Evolutionary conservation across 768 basidiomycete species (phyloP).

Genomic region (Suillus americanus): DNA sequence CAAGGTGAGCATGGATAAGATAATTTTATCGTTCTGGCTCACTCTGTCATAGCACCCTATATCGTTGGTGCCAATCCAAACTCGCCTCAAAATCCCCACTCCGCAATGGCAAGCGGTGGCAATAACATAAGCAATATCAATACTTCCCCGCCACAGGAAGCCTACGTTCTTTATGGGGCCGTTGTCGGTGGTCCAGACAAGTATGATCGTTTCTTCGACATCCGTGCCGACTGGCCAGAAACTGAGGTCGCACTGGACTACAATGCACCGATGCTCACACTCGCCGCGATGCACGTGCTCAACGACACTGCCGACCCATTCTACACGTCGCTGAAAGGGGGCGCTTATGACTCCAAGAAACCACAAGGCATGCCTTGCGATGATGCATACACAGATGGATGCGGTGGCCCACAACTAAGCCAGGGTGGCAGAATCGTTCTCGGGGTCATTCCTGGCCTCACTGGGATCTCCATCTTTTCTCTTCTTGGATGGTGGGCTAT

Average conservation of each 20-base stretch:
- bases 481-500: conserved; percentile 37
- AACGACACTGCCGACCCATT: conserved; percentile 72
- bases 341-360: conserved; percentile 58
- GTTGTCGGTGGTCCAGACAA: conserved; percentile 85
- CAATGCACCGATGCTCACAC: conserved; percentile 85
- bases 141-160: conserved; percentile 67
- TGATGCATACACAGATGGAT: conserved; percentile 56
- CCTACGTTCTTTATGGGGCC: conserved; percentile 82
- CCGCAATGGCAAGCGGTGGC: conserved; percentile 86
- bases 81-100: conserved; percentile 88
- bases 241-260: conserved; percentile 91
- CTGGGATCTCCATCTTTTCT: conserved; percentile 57
- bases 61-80: conserved; percentile 89
- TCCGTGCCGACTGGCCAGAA: conserved; percentile 87
- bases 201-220: conserved; percentile 77
- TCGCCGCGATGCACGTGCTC: conserved; percentile 76
- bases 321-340: conserved; percentile 69
- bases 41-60: conserved; percentile 40
- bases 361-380: conserved; percentile 81
- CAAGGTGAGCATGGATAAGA: conserved; percentile 45
- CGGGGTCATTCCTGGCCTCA: conserved; percentile 61
- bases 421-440: conserved; percentile 66
- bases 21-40: background rate
- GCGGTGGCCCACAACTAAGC: conserved; percentile 52
- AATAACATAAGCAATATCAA: conserved; percentile 67